These are phyloP conservation scores for Fusarium redolens DNA, from an alignment of 2,329 filamentous ascomycete genomes.

Conservation along the genomic window DNA sequence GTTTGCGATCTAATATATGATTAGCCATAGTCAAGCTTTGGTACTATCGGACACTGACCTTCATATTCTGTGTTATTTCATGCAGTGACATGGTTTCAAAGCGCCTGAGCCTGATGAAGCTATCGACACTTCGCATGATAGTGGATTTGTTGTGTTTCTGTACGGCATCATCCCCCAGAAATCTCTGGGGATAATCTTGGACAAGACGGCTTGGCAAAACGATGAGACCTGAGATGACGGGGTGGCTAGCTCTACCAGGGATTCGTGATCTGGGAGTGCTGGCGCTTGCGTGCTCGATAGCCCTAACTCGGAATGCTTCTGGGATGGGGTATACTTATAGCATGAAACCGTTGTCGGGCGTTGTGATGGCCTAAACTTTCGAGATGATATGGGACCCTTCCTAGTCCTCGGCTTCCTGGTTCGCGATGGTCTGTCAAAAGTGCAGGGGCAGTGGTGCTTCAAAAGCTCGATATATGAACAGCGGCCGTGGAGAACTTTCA, in stretches of 20 bases:
- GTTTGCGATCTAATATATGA: constrained; percentile 65
- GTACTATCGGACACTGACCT: constrained; percentile 60
- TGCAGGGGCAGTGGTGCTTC: constrained; percentile 79
- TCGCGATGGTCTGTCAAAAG: constrained; percentile 40
- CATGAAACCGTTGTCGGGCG: not conserved
- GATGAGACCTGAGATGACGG: constrained; percentile 78
- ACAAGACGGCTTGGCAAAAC: constrained; percentile 83
- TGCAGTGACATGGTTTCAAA: constrained; percentile 87
- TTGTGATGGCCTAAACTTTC: constrained; percentile 9
- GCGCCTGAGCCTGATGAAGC: constrained; percentile 79
- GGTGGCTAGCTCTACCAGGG: constrained; percentile 75
- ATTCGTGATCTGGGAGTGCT: constrained; percentile 41
- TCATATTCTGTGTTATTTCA: constrained; percentile 79
- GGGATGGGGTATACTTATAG: constrained; percentile 22
- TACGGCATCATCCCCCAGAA: constrained; percentile 73
- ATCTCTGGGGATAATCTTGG: constrained; percentile 76
- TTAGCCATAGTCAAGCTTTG: not conserved
- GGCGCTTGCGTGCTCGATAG: constrained; percentile 5
- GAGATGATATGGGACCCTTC: constrained; percentile 2
- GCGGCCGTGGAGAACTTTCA: constrained; percentile 77
- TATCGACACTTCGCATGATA: constrained; percentile 77
- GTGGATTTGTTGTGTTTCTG: constrained; percentile 68
- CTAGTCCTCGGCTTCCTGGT: constrained; percentile 6
- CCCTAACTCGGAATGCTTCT: constrained; percentile 16
- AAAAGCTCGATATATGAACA: constrained; percentile 87